These are phyloP conservation scores for Fomitopsis betulina DNA, from an alignment of 1,284 basidiomycete genomes.

Conservation along the genomic window DNA sequence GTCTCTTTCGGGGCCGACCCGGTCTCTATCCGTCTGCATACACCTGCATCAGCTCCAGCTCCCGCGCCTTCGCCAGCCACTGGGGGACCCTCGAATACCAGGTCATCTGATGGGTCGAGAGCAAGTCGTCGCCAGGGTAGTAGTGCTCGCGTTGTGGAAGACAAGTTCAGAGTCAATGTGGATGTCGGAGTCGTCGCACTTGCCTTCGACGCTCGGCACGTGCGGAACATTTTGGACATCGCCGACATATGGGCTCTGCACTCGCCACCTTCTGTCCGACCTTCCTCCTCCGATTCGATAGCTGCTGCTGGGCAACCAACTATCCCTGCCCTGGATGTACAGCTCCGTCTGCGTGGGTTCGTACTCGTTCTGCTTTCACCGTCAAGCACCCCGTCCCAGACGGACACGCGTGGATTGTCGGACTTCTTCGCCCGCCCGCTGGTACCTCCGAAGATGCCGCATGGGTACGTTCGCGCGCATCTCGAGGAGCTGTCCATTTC, in stretches of 20 bases:
- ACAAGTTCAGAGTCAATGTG: constrained; percentile 24
- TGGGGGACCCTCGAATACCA: neutral
- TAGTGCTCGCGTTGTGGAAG: constrained; percentile 2
- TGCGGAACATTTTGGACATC: constrained; percentile 43
- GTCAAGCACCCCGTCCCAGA: constrained; percentile 4
- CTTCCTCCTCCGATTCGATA: neutral
- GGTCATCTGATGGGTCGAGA: neutral
- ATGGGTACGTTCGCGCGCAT: constrained; percentile 53
- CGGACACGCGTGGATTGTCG: constrained; percentile 18
- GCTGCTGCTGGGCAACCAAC: constrained; percentile 14
- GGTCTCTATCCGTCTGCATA: constrained; percentile 49
- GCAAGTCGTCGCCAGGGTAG: neutral
- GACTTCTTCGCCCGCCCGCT: constrained; percentile 56
- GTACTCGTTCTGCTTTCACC: constrained; percentile 44
- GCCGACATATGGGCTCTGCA: constrained; percentile 34
- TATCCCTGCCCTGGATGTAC: constrained; percentile 31
- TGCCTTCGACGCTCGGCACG: constrained; percentile 47
- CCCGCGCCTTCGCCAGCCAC: neutral
- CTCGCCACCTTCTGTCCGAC: constrained; percentile 9
- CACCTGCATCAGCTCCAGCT: constrained; percentile 31
- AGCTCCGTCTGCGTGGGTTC: constrained; percentile 41
- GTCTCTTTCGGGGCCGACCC: constrained; percentile 56
- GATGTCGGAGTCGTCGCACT: constrained; percentile 47
- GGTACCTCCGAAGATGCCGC: constrained; percentile 42
- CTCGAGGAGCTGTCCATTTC: constrained; percentile 45